Evolutionary conservation across 306 rosid genomes (phyloP).

Genomic region (Carpinus fangiana): DNA sequence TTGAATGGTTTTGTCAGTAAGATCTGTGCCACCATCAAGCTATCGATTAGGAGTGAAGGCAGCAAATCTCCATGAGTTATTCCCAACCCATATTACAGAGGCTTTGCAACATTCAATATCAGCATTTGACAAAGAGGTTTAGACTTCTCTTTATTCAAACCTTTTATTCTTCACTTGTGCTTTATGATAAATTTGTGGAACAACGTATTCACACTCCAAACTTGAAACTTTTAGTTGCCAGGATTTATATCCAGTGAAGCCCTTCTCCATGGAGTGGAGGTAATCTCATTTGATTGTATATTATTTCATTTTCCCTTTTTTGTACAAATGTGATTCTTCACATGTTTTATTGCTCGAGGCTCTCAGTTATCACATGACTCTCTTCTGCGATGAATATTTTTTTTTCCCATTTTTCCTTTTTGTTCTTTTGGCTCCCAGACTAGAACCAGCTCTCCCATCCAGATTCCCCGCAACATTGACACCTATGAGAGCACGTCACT

Average conservation of each 20-base stretch:
- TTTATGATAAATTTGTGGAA: constrained; percentile 9
- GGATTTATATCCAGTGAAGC: constrained; percentile 86
- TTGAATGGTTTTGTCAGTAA: constrained; percentile 43
- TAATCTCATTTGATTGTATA: constrained; percentile 24
- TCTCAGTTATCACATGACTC: background rate
- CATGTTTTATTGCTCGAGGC: background rate
- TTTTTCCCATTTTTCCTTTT: background rate
- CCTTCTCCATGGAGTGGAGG: constrained; percentile 99
- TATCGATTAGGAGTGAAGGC: constrained; percentile 96
- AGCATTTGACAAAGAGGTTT: constrained; percentile 81
- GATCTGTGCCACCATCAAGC: constrained; percentile 82
- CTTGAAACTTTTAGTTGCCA: constrained; percentile 66
- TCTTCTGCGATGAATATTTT: background rate
- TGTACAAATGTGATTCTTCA: background rate
- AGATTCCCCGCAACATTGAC: constrained; percentile 65
- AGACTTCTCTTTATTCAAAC: constrained; percentile 14
- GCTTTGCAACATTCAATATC: constrained; percentile 75
- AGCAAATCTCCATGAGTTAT: constrained; percentile 73
- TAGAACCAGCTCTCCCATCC: constrained; percentile 91
- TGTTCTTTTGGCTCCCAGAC: constrained; percentile 51
- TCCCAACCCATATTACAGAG: constrained; percentile 63
- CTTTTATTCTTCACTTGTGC: constrained; percentile 6
- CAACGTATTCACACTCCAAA: constrained; percentile 16
- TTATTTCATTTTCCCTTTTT: background rate
- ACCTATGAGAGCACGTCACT: constrained; percentile 80